These are phyloP conservation scores for Elaeis guineensis DNA, from an alignment of 176 grass and related monocot genomes.

Conservation along the genomic window DNA sequence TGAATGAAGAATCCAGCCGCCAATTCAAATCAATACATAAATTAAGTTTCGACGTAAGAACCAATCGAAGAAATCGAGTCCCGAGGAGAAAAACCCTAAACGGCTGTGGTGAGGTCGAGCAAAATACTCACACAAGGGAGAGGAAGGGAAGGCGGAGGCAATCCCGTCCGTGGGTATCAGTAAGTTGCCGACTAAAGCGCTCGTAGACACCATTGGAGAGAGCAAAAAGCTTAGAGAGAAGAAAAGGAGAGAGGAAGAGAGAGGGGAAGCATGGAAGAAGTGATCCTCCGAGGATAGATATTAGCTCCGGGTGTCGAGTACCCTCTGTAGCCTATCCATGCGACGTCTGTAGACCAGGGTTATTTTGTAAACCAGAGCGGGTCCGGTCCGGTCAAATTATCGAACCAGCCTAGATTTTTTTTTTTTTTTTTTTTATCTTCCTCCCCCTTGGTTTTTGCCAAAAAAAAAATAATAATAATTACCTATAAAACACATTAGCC, in stretches of 20 bases:
- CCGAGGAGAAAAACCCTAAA: not conserved
- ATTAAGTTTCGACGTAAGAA: not conserved
- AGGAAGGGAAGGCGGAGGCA: not conserved
- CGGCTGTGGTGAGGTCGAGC: not conserved
- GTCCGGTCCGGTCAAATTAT: no score
- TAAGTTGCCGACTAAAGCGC: not conserved
- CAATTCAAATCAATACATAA: not conserved
- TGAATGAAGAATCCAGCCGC: no score
- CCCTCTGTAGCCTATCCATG: no score
- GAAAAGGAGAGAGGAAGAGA: not conserved
- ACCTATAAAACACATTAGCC: no score
- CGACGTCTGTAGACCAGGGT: no score
- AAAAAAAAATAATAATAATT: no score
- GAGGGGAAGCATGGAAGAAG: not conserved
- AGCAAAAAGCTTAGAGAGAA: not conserved
- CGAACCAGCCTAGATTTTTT: no score
- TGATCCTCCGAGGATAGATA: not conserved
- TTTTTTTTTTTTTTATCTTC: no score
- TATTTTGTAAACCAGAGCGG: no score
- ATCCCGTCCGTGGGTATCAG: not conserved
- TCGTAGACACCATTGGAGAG: conserved; percentile 18
- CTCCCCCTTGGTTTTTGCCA: no score
- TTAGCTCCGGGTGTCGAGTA: not conserved
- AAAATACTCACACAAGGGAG: not conserved
- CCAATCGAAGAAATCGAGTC: not conserved